Base-by-base conservation (phyloP, 345 rosid genomes). In the Corchorus capsularis region DNA sequence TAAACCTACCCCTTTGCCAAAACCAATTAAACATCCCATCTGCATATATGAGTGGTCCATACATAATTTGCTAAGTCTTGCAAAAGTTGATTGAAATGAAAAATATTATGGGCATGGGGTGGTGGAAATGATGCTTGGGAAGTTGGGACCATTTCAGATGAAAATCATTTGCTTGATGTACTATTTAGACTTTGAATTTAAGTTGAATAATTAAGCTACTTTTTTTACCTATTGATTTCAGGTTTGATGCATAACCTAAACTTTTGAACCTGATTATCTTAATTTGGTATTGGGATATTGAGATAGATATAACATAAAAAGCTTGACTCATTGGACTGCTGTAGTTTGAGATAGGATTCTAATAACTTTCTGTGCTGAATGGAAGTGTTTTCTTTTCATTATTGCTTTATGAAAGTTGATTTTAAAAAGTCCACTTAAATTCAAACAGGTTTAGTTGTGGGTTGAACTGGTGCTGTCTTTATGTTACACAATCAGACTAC, bases 41-140 rank as follows among this genome's bases (percentile, higher is more conserved):
- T 63, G 80, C 16, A 13, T 53, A 4, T 68, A 66, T 10, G 34
- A 68, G 75, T 68, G 80, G 81, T 54, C 80, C 76, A 62, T 34
- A 63, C 76, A 62, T 34, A 63, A n/a, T 76, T 80, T 43, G 55
- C 75, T 60, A 63, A 35, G 72, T 59, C 60, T 55, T 75, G 69
- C 62, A n/a, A 37, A 76, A 59, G 57, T 27, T 27, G 54, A 66
- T 17, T 45, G 70, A 63, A 69, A 69, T 45, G 70, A 63, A 69
- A 69, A 57, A 17, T 63, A 50, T 34, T 8, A 59, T 52, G 39
- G 39, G 67, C 49, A 71, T 79, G 76, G 60, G 72, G 10, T 22
- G 43, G 43, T 3, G 43, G 43, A 39, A 3, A 39, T 39, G 43
- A 39, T 39, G 46, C 71, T 71, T 55, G 60, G 78, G 75, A 69